Evolutionary conservation across 768 basidiomycete species (phyloP).

Genomic region (Pleurotus pulmonarius): DNA sequence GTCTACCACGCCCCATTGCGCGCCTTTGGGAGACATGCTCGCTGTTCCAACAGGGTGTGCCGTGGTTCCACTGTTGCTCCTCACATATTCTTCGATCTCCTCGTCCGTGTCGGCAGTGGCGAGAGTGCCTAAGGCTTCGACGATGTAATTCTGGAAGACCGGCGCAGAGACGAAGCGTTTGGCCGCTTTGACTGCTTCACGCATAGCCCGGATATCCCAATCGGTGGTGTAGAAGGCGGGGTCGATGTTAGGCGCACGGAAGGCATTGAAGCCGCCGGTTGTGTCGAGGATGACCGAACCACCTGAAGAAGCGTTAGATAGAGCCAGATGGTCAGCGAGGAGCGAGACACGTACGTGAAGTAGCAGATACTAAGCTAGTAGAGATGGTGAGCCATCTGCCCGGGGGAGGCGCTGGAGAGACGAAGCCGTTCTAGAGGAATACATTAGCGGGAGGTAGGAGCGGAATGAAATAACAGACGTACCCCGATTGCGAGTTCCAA

Average conservation of each 20-base stretch:
- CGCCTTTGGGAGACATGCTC: constrained; percentile 24
- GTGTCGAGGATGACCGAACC: neutral
- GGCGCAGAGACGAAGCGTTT: constrained; percentile 17
- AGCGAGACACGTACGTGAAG: neutral
- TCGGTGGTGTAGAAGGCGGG: constrained; percentile 32
- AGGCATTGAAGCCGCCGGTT: neutral
- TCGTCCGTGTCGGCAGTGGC: constrained; percentile 22
- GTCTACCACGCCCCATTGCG: constrained; percentile 28
- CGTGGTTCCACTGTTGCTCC: constrained; percentile 13
- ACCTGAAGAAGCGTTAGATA: neutral
- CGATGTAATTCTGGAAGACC: constrained; percentile 23
- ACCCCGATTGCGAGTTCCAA: constrained; percentile 30
- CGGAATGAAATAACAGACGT: neutral
- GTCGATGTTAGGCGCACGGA: constrained; percentile 34
- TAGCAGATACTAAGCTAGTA: neutral
- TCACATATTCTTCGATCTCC: constrained; percentile 18
- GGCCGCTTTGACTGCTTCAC: constrained; percentile 19
- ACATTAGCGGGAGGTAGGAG: no score
- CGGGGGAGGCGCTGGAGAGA: neutral
- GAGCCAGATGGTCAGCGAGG: neutral
- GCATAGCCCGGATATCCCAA: constrained; percentile 19
- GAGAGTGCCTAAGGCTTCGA: constrained; percentile 13
- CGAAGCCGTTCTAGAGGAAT: neutral
- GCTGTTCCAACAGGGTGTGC: constrained; percentile 26
- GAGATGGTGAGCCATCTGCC: neutral